Conservation (phyloP, 768 basidiomycete species). For the Lactarius psammicola region DNA sequence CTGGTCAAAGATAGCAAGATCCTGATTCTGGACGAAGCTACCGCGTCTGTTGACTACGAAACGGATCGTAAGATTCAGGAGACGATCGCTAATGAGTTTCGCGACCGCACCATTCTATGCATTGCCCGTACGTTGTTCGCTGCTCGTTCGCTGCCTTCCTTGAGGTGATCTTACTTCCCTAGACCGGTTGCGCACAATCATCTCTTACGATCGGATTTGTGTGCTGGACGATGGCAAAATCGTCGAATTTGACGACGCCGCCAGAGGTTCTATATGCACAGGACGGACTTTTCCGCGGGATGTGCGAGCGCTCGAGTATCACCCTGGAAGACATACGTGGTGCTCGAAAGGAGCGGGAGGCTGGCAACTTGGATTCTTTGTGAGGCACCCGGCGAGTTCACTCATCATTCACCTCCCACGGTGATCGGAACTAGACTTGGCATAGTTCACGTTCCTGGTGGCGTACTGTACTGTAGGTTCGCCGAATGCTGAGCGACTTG, state of each 20-base stretch:
- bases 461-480: no score
- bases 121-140: conserved; percentile 65
- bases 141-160: neutral
- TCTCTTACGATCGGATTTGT: conserved; percentile 84
- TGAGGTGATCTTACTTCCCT: neutral
- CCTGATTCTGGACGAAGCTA: conserved; percentile 89
- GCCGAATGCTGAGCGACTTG: no score
- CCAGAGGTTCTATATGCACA: conserved; percentile 61
- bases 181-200: conserved; percentile 86
- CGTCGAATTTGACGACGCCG: conserved; percentile 82
- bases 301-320: conserved; percentile 82
- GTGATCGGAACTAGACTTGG: no score
- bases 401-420: neutral
- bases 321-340: conserved; percentile 62
- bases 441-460: no score
- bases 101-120: conserved; percentile 79
- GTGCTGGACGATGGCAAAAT: conserved; percentile 82
- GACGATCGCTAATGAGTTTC: conserved; percentile 82
- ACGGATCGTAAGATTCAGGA: conserved; percentile 90
- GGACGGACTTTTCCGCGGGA: conserved; percentile 74
- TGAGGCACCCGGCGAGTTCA: neutral
- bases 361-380: neutral
- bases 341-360: conserved; percentile 35
- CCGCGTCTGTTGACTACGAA: conserved; percentile 84
- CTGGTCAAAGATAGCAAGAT: conserved; percentile 83